Conservation (phyloP, 257 asterid species). For the Salvia miltiorrhiza region DNA sequence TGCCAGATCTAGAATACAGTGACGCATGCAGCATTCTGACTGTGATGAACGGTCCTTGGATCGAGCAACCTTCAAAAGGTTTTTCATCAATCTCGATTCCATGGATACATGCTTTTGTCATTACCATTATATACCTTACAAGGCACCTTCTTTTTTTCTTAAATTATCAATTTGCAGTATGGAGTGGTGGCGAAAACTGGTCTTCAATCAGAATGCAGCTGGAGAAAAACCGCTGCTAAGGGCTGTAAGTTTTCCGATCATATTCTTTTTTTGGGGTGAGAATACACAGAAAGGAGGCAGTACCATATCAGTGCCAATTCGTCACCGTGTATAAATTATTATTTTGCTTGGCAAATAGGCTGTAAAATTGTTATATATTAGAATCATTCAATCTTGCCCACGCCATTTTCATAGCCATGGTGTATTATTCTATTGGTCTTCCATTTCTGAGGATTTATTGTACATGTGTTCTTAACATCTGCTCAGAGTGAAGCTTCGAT, state of each 20-base stretch:
- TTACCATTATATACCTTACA: background rate
- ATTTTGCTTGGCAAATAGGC: background rate
- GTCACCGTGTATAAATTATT: background rate
- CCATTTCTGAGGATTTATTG: background rate
- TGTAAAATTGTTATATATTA: constrained; percentile 8
- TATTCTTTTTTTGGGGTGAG: background rate
- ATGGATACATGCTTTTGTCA: background rate
- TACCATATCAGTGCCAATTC: background rate
- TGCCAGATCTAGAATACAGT: constrained; percentile 74
- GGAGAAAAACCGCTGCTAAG: constrained; percentile 29
- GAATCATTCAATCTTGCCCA: background rate
- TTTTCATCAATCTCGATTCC: constrained; percentile 1
- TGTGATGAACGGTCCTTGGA: constrained; percentile 95
- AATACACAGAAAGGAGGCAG: background rate
- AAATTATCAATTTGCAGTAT: constrained; percentile 44
- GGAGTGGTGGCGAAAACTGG: constrained; percentile 82
- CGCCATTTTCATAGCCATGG: background rate
- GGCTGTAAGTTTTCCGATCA: background rate
- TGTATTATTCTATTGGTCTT: constrained; percentile 9
- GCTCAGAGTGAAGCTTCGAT: background rate
- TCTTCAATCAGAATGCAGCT: constrained; percentile 35
- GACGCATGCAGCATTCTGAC: constrained; percentile 74
- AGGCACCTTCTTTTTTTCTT: background rate
- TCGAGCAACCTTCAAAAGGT: constrained; percentile 91
- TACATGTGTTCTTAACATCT: background rate